phyloP scores from a whole-genome alignment of 768 basidiomycete species.

The Pholiota molesta region DNA sequence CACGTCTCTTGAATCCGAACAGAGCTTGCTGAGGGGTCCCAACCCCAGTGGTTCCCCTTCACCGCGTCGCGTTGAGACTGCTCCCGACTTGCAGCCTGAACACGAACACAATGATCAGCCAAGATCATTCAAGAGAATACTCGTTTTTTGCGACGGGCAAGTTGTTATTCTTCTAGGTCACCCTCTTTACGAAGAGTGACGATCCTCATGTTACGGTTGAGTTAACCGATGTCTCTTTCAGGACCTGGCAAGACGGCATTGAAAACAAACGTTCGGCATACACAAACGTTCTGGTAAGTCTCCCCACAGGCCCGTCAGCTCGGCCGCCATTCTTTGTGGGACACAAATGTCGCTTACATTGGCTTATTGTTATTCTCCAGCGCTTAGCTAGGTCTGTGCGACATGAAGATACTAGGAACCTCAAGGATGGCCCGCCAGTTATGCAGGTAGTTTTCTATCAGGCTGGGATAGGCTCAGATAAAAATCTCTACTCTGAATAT shows the following conservation, averaged over 20 bases:
- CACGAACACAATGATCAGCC: conserved; percentile 6
- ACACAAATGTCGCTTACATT: background rate
- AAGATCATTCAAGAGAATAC: conserved; percentile 56
- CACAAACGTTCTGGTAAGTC: conserved; percentile 58
- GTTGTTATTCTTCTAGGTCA: conserved; percentile 13
- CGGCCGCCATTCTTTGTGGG: background rate
- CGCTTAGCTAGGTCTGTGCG: conserved; percentile 58
- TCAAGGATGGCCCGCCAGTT: conserved; percentile 40
- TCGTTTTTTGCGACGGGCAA: conserved; percentile 79
- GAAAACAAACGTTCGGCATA: conserved; percentile 46
- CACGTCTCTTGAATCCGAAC: background rate
- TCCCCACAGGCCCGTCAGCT: background rate
- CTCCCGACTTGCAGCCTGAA: background rate
- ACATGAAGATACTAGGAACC: conserved; percentile 42
- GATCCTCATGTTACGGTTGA: background rate
- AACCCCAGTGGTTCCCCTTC: background rate
- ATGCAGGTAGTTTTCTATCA: conserved; percentile 70
- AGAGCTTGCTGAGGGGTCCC: background rate
- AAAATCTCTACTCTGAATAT: conserved; percentile 59
- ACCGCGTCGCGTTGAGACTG: background rate
- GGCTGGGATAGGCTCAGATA: conserved; percentile 61
- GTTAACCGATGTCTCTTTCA: conserved; percentile 25
- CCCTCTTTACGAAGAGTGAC: background rate
- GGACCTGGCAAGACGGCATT: conserved; percentile 76
- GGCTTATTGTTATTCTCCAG: conserved; percentile 29